Conservation (phyloP, 2,329 filamentous ascomycete species). For the Aspergillus sp. region DNA sequence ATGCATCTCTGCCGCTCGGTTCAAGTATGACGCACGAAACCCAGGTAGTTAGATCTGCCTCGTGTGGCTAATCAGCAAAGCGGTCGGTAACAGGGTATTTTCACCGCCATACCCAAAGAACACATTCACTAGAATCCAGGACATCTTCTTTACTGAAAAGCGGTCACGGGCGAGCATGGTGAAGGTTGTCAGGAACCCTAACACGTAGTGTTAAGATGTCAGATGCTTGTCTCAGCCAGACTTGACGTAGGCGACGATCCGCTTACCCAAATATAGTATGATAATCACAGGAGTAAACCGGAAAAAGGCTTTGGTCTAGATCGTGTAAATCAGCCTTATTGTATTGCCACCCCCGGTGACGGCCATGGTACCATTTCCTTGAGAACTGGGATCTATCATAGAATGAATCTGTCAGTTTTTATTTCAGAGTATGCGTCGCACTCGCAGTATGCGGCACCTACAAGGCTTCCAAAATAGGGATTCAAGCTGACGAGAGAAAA, state of each 20-base stretch:
- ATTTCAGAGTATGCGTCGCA: conserved; percentile 2
- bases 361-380: conserved; percentile 73
- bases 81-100: conserved; percentile 16
- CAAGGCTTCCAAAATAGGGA: conserved; percentile 70
- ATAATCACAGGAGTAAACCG: conserved; percentile 77
- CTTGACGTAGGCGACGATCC: background rate
- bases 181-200: conserved; percentile 80
- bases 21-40: conserved; percentile 52
- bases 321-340: conserved; percentile 27
- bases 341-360: background rate
- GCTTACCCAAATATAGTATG: conserved; percentile 72
- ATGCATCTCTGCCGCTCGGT: conserved; percentile 17
- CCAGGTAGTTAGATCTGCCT: conserved; percentile 54
- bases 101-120: conserved; percentile 56
- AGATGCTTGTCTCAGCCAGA: conserved; percentile 2
- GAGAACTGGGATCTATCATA: conserved; percentile 71
- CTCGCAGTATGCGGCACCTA: conserved; percentile 22
- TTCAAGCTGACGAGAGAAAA: conserved; percentile 84
- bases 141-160: conserved; percentile 57
- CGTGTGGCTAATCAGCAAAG: conserved; percentile 25
- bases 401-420: conserved; percentile 17
- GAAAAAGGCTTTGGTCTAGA: conserved; percentile 76
- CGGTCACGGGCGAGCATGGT: conserved; percentile 59
- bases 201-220: background rate
- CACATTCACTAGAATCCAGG: conserved; percentile 61